Base-by-base conservation (phyloP, 139 green algal species). In the Pleodorina starrii region DNA sequence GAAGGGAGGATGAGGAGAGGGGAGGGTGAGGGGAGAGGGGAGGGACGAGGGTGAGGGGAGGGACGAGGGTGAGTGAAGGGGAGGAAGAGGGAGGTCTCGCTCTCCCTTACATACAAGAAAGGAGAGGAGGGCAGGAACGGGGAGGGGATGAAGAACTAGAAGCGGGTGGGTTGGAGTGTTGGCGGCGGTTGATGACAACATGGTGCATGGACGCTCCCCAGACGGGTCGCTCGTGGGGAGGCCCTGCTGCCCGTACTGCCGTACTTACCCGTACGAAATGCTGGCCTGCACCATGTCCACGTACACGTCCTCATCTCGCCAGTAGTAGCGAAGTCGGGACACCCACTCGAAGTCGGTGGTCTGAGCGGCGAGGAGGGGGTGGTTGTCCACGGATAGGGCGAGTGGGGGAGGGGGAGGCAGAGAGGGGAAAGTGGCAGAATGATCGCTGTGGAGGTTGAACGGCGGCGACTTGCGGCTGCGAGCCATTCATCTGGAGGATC, bases 311-410 rank as follows among this genome's bases (percentile, higher is more conserved):
- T 96, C 94, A 29, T 87, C 21, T 27, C 95, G 89, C 96, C 96
- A 98, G 92, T 98, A 98, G 94, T 97, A 97, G 5, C 96, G 93
- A 75, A 98, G 94, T 63, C 96, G 94, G 11, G 85, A 92, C 46
- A 97, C 94, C 95, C 95, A 98, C 90, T 97, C 95, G 90, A 98
- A 98, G 78, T 97, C 95, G 3, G 92, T 94, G 21, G 59, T 69
- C 75, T 90, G 86, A 57, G 38, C 0, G 68, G 32, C 35, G 35
- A 9, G 68, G 36, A 48, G 10, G 14, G 68, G 16, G 68, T 32
- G n/a, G n/a, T 19, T 38, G 21, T 38, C 21, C 11, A 38, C 2
- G 63, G 12, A 73, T 35, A 23, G 63, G 63, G 63, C 1, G 32
- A 38, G 32, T 19, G 63, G 59, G 23, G 25, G 63, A 38, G 54